phyloP scores from a whole-genome alignment of 2,329 filamentous ascomycete species.

The Monosporascus sp. region DNA sequence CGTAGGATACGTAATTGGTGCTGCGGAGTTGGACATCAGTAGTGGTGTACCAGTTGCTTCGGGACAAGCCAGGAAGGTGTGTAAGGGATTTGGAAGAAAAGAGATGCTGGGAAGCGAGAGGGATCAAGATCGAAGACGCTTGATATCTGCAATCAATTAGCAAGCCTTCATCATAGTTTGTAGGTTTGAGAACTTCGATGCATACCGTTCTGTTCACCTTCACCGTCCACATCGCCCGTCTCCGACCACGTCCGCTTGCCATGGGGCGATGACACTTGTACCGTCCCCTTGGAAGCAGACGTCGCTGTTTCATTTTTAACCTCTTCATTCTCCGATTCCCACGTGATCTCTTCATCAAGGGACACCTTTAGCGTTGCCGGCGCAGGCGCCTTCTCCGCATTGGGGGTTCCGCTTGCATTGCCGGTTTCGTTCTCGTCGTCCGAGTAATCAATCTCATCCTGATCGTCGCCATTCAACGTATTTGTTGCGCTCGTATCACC shows the following conservation, averaged over 20 bases:
- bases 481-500: slow-evolving; percentile 30
- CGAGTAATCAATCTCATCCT: slow-evolving; percentile 31
- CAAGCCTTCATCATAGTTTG: background rate
- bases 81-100: slow-evolving; percentile 3
- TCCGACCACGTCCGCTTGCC: slow-evolving; percentile 24
- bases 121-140: slow-evolving; percentile 45
- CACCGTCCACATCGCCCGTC: slow-evolving; percentile 18
- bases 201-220: slow-evolving; percentile 27
- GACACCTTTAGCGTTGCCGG: slow-evolving; percentile 14
- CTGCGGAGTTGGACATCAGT: slow-evolving; percentile 15
- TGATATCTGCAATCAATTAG: slow-evolving; percentile 40
- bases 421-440: slow-evolving; percentile 28
- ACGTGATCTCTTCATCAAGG: slow-evolving; percentile 27
- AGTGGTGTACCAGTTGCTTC: slow-evolving; percentile 14
- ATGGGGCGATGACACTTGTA: slow-evolving; percentile 31
- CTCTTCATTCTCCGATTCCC: slow-evolving; percentile 30
- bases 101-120: slow-evolving; percentile 8
- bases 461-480: slow-evolving; percentile 27
- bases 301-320: slow-evolving; percentile 8
- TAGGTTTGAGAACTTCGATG: background rate
- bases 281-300: slow-evolving; percentile 17
- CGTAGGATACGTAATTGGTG: background rate
- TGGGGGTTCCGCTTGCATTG: slow-evolving; percentile 11
- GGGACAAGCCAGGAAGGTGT: slow-evolving; percentile 8
- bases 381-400: slow-evolving; percentile 15